Evolutionary conservation across 306 rosid genomes (phyloP).

Genomic region (Calophaca sinica): DNA sequence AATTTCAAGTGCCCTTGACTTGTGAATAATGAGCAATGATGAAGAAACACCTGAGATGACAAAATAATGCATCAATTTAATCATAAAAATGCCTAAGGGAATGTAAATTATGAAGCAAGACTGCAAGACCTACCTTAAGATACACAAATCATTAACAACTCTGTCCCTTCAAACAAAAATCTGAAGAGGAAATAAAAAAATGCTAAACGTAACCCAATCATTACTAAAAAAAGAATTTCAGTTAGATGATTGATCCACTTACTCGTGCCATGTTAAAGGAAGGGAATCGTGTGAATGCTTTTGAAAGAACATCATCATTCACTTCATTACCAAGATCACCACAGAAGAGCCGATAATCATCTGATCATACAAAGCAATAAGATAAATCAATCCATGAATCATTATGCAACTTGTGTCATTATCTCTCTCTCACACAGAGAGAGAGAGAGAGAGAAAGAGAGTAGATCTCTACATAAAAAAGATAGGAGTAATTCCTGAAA

Average conservation of each 20-base stretch:
- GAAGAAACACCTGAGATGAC: constrained; percentile 35
- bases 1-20: constrained; percentile 38
- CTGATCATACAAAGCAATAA: constrained; percentile 52
- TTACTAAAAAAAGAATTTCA: constrained; percentile 27
- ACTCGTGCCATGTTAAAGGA: constrained; percentile 93
- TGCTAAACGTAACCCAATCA: constrained; percentile 57
- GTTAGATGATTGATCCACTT: constrained; percentile 47
- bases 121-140: constrained; percentile 67
- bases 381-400: constrained; percentile 24
- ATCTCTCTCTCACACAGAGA: too few relatives aligned
- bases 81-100: constrained; percentile 36
- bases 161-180: constrained; percentile 68
- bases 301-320: constrained; percentile 94
- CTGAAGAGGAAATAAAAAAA: constrained; percentile 65
- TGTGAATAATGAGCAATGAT: constrained; percentile 37
- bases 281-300: constrained; percentile 93
- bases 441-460: too few relatives aligned
- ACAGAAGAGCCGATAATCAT: constrained; percentile 89
- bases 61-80: constrained; percentile 43
- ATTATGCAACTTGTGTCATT: not conserved
- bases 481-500: too few relatives aligned
- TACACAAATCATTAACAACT: constrained; percentile 57
- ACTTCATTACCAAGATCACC: constrained; percentile 99
- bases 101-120: constrained; percentile 40
- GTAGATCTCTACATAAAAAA: too few relatives aligned